Percentiles rank a stretch among this genome's conserved stretches.
These are phyloP conservation scores for Nannochloropsis granulata DNA, from an alignment of 108 stramenopile species.

Conservation along the genomic window DNA sequence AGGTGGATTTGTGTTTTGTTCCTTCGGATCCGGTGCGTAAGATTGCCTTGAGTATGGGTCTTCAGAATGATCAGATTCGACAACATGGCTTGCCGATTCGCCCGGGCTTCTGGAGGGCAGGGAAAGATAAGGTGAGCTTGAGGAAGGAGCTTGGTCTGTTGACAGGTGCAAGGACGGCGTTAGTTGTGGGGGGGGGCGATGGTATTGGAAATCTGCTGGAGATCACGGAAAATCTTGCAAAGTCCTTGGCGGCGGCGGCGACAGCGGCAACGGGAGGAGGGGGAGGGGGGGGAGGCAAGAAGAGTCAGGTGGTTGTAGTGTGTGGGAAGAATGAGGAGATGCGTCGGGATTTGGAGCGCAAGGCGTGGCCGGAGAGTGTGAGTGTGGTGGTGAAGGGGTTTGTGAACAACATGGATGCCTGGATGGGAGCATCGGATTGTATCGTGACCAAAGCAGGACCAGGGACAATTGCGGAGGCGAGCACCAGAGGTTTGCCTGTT, in stretches of 20 bases:
- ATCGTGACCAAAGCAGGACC: constrained; percentile 87
- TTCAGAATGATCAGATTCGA: constrained; percentile 56
- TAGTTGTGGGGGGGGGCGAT: constrained; percentile 89
- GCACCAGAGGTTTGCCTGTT: constrained; percentile 75
- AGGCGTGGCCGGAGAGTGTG: constrained; percentile 51
- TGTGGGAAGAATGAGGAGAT: constrained; percentile 78
- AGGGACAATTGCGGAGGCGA: constrained; percentile 89
- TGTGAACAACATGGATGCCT: constrained; percentile 89
- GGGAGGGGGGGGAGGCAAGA: constrained; percentile 21
- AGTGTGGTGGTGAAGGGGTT: constrained; percentile 70
- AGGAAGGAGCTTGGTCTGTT: constrained; percentile 46
- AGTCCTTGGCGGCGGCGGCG: constrained; percentile 16
- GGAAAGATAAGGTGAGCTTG: constrained; percentile 33
- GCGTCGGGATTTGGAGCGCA: constrained; percentile 40
- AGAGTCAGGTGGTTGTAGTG: constrained; percentile 81
- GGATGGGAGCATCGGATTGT: constrained; percentile 77
- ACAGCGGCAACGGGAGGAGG: constrained; percentile 36
- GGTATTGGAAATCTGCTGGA: constrained; percentile 76
- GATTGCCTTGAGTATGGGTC: constrained; percentile 47
- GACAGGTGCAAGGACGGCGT: constrained; percentile 47
- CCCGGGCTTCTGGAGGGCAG: constrained; percentile 66
- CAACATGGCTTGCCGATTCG: constrained; percentile 84
- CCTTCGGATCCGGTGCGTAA: constrained; percentile 57
- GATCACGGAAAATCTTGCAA: constrained; percentile 55
- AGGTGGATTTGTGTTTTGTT: constrained; percentile 78